A percentile compares a stretch with the other conserved stretches of the same genome.
Conservation (phyloP, 352 stramenopile species). For the Globisporangium rhizosaccharum region DNA sequence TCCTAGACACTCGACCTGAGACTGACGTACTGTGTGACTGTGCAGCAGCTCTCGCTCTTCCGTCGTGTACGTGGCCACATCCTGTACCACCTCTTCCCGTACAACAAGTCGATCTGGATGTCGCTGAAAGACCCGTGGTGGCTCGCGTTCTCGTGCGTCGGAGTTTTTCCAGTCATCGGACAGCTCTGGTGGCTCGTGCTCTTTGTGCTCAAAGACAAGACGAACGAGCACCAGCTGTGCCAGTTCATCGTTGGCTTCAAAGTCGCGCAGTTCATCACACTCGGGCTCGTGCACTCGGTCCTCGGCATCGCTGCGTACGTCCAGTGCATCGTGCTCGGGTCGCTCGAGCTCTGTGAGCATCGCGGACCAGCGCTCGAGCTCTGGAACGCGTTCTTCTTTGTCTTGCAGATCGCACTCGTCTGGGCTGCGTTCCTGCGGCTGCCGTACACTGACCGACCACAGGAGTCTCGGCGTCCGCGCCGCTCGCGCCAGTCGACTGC, state of each 20-base stretch:
- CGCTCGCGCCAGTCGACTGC: neutral
- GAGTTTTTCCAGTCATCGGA: constrained; percentile 77
- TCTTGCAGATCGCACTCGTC: constrained; percentile 77
- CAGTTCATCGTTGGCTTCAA: constrained; percentile 92
- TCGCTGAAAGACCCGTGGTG: constrained; percentile 82
- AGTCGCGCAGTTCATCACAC: constrained; percentile 85
- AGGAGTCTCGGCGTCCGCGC: constrained; percentile 34
- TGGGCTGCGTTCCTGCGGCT: constrained; percentile 84
- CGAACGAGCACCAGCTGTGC: constrained; percentile 89
- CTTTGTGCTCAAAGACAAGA: constrained; percentile 90
- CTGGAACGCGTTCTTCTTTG: constrained; percentile 77
- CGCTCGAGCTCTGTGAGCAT: constrained; percentile 48
- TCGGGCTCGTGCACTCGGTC: constrained; percentile 68
- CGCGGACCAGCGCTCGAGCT: constrained; percentile 52
- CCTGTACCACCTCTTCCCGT: constrained; percentile 85
- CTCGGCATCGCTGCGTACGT: constrained; percentile 67
- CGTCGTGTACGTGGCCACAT: constrained; percentile 61
- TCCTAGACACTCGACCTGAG: neutral
- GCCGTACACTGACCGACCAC: constrained; percentile 68
- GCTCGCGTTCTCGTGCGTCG: constrained; percentile 67
- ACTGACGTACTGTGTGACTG: neutral
- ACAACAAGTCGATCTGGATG: constrained; percentile 86
- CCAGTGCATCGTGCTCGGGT: constrained; percentile 59
- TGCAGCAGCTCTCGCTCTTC: constrained; percentile 28
- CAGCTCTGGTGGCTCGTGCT: constrained; percentile 89